A percentile compares a stretch with the other conserved stretches of the same genome.
Conservation (phyloP, 345 rosid genomes). For the Gynandropsis gynandra region DNA sequence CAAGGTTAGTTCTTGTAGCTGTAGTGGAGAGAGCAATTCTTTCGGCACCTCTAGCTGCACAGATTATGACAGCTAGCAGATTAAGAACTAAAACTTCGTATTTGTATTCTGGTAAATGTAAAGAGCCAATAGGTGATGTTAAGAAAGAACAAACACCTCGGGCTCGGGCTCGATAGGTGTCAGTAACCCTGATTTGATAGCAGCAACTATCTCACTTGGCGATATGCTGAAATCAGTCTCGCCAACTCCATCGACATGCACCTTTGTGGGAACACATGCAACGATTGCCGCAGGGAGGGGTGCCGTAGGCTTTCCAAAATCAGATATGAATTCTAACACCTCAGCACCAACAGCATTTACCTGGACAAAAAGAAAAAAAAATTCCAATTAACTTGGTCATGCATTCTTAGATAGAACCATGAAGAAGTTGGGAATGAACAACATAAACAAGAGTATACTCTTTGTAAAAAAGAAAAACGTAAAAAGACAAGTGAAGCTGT, state of each 20-base stretch:
- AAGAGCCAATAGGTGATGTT: constrained; percentile 16
- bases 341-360: constrained; percentile 89
- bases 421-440: no score
- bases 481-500: constrained; percentile 1
- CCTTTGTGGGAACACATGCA: constrained; percentile 90
- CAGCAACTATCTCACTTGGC: constrained; percentile 57
- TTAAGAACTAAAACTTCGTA: constrained; percentile 17
- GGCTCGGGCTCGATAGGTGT: constrained; percentile 97
- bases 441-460: no score
- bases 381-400: no score
- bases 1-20: constrained; percentile 62
- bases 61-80: constrained; percentile 17
- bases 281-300: constrained; percentile 97
- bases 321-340: constrained; percentile 83
- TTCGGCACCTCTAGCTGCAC: constrained; percentile 97
- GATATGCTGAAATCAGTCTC: constrained; percentile 85
- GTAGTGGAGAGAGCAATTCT: constrained; percentile 59
- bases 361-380: constrained; percentile 45
- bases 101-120: constrained; percentile 10
- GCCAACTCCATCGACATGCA: constrained; percentile 71
- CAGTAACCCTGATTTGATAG: constrained; percentile 64
- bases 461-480: no score
- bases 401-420: no score
- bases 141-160: constrained; percentile 48
- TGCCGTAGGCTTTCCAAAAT: constrained; percentile 86